These are phyloP conservation scores for Yamadazyma olivae DNA, from an alignment of 805 yeast species.

Conservation along the genomic window DNA sequence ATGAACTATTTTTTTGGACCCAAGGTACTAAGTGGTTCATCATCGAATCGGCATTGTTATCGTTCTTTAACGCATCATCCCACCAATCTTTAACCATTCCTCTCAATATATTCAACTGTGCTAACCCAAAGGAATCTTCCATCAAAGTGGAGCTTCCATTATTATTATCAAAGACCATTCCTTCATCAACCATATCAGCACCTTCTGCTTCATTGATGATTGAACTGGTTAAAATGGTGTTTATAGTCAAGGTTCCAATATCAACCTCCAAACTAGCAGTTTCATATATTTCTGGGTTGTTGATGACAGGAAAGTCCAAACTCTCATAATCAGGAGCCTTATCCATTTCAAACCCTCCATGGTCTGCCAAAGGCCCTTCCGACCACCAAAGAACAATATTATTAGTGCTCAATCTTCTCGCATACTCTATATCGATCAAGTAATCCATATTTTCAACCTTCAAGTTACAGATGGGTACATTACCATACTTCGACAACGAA, in stretches of 20 bases:
- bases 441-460: conserved; percentile 73
- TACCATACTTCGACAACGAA: conserved; percentile 64
- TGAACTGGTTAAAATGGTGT: conserved; percentile 82
- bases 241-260: conserved; percentile 75
- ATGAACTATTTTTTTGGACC: conserved; percentile 77
- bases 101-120: conserved; percentile 69
- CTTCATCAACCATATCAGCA: conserved; percentile 61
- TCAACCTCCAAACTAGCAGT: conserved; percentile 76
- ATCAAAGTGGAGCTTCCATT: conserved; percentile 55
- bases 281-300: conserved; percentile 75
- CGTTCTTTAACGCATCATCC: conserved; percentile 76
- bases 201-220: conserved; percentile 88
- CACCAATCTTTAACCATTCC: conserved; percentile 85
- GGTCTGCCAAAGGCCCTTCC: conserved; percentile 71
- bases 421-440: conserved; percentile 82
- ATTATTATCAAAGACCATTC: conserved; percentile 27
- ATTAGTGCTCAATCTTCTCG: conserved; percentile 64
- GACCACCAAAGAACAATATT: conserved; percentile 94
- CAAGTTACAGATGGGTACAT: conserved; percentile 84
- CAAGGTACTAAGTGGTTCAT: conserved; percentile 79
- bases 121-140: conserved; percentile 77
- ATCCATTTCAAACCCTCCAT: conserved; percentile 78
- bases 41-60: conserved; percentile 75
- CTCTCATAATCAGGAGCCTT: conserved; percentile 51
- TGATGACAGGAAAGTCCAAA: conserved; percentile 66